Percentiles rank a stretch among this genome's conserved stretches.
phyloP scores from a whole-genome alignment of 768 basidiomycete species.

The Termitomyces sp. region DNA sequence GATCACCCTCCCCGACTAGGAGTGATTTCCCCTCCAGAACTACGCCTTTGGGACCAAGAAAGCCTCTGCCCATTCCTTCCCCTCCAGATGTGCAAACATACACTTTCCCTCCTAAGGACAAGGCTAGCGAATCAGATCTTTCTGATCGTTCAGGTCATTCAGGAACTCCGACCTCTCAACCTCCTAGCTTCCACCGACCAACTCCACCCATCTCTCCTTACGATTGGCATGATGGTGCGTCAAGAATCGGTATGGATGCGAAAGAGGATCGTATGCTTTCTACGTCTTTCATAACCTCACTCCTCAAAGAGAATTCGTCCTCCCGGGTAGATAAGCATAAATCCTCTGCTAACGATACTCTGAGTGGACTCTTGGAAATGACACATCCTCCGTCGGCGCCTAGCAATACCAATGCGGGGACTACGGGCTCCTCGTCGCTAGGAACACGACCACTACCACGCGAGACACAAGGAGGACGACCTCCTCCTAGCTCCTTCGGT shows the following conservation, averaged over 20 bases:
- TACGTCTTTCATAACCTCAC: slow-evolving; percentile 58
- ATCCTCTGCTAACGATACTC: slow-evolving; percentile 36
- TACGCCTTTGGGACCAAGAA: slow-evolving; percentile 13
- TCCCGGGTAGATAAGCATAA: slow-evolving; percentile 23
- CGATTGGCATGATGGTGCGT: slow-evolving; percentile 63
- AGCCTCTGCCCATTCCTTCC: slow-evolving; percentile 9
- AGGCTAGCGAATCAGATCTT: not conserved
- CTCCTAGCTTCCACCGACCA: slow-evolving; percentile 10
- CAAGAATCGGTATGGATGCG: slow-evolving; percentile 53
- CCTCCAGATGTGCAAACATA: not conserved
- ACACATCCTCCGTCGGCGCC: slow-evolving; percentile 45
- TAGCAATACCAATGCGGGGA: slow-evolving; percentile 11
- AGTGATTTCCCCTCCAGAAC: slow-evolving; percentile 20
- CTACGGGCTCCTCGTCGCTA: slow-evolving; percentile 1
- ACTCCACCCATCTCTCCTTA: slow-evolving; percentile 32
- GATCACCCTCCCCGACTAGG: slow-evolving; percentile 20
- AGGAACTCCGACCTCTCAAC: not conserved
- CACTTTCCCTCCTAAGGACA: slow-evolving; percentile 2
- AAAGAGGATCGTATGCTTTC: slow-evolving; percentile 55
- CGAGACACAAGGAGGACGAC: slow-evolving; percentile 19
- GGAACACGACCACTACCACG: slow-evolving; percentile 1
- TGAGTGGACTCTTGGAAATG: slow-evolving; percentile 52
- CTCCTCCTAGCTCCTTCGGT: slow-evolving; percentile 34
- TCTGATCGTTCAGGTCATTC: slow-evolving; percentile 5
- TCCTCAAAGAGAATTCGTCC: slow-evolving; percentile 43